Conservation (phyloP, 352 stramenopile genomes). For the Aphanomyces invadans region DNA sequence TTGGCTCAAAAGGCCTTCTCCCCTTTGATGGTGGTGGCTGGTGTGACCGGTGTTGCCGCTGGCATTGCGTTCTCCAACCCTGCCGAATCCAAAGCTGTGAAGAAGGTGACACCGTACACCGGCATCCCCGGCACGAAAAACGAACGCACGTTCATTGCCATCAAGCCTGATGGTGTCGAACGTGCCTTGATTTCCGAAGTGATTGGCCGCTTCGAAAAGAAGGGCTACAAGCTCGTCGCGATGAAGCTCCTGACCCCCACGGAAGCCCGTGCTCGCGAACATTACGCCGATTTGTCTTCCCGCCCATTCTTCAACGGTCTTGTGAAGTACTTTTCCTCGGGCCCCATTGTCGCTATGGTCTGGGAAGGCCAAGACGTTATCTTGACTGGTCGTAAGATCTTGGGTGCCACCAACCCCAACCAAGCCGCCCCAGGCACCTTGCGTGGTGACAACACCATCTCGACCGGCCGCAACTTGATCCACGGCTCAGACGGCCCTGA, state of each 20-base stretch:
- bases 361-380: constrained; percentile 92
- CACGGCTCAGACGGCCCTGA: constrained; percentile 90
- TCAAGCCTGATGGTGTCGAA: constrained; percentile 93
- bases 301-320: constrained; percentile 90
- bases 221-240: constrained; percentile 92
- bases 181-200: constrained; percentile 91
- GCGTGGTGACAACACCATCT: constrained; percentile 91
- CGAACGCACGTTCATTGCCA: constrained; percentile 93
- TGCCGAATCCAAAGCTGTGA: constrained; percentile 42
- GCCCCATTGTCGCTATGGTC: constrained; percentile 94
- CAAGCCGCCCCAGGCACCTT: constrained; percentile 90
- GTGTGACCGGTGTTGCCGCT: constrained; percentile 16
- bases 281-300: constrained; percentile 90
- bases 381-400: constrained; percentile 91
- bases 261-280: constrained; percentile 81
- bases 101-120: constrained; percentile 41
- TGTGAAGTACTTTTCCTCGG: constrained; percentile 88
- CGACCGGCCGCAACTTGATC: constrained; percentile 87
- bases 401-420: constrained; percentile 93
- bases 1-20: constrained; percentile 16
- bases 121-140: constrained; percentile 87
- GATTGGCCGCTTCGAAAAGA: constrained; percentile 93
- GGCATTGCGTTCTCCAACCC: constrained; percentile 13
- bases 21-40: constrained; percentile 20
- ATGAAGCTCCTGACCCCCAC: constrained; percentile 93